These are phyloP conservation scores for Colletotrichum trifolii DNA, from an alignment of 2,329 filamentous ascomycete species.

Conservation along the genomic window DNA sequence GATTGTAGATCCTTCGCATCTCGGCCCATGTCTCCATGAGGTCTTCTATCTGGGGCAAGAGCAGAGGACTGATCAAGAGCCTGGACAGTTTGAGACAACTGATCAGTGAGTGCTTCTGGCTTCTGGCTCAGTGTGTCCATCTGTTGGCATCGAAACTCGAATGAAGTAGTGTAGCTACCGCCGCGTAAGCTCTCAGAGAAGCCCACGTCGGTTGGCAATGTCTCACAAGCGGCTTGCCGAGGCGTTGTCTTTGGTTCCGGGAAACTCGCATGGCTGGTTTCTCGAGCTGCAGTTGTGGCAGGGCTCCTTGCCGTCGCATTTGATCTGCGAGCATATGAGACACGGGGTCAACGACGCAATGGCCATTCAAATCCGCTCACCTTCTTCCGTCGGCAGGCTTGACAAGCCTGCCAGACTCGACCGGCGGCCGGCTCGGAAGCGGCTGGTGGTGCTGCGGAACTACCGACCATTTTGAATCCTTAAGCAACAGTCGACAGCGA, in stretches of 20 bases:
- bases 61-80: neutral
- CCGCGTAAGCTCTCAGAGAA: neutral
- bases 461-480: no score
- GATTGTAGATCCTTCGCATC: slow-evolving; percentile 36
- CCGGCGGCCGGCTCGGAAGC: neutral
- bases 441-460: neutral
- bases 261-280: slow-evolving; percentile 38
- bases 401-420: neutral
- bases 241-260: slow-evolving; percentile 40
- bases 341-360: no score
- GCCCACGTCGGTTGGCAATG: neutral
- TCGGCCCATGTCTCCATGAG: slow-evolving; percentile 30
- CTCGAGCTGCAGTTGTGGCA: slow-evolving; percentile 42
- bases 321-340: slow-evolving; percentile 34
- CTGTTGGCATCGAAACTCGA: slow-evolving; percentile 42
- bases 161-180: slow-evolving; percentile 37
- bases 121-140: slow-evolving; percentile 40
- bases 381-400: neutral
- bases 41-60: neutral
- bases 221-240: slow-evolving; percentile 39
- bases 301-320: slow-evolving; percentile 42
- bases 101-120: slow-evolving; percentile 38
- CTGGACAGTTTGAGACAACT: slow-evolving; percentile 35
- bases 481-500: no score
- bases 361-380: neutral